Percentiles rank a stretch among this genome's conserved stretches.
These are phyloP conservation scores for Uronychia setigera DNA, from an alignment of 73 alveolate species.

Conservation along the genomic window DNA sequence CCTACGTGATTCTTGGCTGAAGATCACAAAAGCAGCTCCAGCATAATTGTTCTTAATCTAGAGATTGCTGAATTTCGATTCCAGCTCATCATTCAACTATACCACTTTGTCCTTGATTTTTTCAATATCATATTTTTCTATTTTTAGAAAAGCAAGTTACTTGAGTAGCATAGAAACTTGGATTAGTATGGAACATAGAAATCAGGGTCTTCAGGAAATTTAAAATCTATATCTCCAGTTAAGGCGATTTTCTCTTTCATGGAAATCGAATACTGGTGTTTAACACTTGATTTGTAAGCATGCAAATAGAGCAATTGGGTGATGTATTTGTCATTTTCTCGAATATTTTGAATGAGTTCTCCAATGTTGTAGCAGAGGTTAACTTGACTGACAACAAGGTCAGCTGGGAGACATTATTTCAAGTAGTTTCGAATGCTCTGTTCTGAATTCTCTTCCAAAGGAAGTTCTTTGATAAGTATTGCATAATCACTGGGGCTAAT, in stretches of 20 bases:
- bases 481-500: conserved; percentile 30
- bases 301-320: conserved; percentile 6
- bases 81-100: conserved; percentile 13
- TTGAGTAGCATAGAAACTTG: not conserved
- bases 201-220: too few species aligned
- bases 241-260: too few species aligned
- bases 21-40: conserved; percentile 55
- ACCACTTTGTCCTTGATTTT: conserved; percentile 16
- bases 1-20: conserved; percentile 8
- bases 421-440: not conserved
- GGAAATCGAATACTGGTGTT: too few species aligned
- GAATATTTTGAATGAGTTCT: not conserved
- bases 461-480: conserved; percentile 14
- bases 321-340: conserved; percentile 13
- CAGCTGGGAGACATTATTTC: not conserved
- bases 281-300: too few species aligned
- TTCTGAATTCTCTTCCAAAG: not conserved
- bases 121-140: conserved; percentile 3
- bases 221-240: too few species aligned
- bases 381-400: not conserved
- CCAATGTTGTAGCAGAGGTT: conserved; percentile 17
- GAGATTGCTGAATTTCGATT: conserved; percentile 12
- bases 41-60: conserved; percentile 21
- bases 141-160: not conserved
- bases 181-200: too few species aligned